Conservation (phyloP, 345 rosid species). For the Camelina laxa region DNA sequence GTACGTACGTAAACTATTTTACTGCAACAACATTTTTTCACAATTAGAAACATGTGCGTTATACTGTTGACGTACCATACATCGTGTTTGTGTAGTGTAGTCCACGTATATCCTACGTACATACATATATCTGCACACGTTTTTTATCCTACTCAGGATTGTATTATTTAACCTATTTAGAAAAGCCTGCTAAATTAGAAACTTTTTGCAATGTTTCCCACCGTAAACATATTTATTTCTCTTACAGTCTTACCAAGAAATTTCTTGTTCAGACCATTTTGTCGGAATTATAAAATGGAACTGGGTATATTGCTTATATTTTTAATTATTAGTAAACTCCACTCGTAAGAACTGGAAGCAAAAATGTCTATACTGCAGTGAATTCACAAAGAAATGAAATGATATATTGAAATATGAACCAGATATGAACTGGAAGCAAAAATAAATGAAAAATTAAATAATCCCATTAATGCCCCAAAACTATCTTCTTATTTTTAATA, state of each 20-base stretch:
- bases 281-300: not conserved
- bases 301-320: not conserved
- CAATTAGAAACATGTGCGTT: too few species aligned
- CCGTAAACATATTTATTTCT: not conserved
- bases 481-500: not conserved
- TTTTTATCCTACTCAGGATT: too few species aligned
- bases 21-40: too few species aligned
- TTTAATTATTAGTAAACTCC: not conserved
- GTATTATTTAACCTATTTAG: not conserved
- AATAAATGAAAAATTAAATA: not conserved
- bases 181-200: not conserved
- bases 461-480: not conserved
- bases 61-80: too few species aligned
- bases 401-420: not conserved
- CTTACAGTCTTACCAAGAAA: not conserved
- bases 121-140: too few species aligned
- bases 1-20: not conserved
- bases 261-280: not conserved
- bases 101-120: too few species aligned
- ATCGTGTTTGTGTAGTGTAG: too few species aligned
- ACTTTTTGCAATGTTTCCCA: not conserved
- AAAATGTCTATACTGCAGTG: not conserved
- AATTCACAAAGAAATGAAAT: too few species aligned
- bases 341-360: not conserved
- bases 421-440: not conserved